Conservation (phyloP, 495 filamentous ascomycete species). For the Aspergillus hancockii region DNA sequence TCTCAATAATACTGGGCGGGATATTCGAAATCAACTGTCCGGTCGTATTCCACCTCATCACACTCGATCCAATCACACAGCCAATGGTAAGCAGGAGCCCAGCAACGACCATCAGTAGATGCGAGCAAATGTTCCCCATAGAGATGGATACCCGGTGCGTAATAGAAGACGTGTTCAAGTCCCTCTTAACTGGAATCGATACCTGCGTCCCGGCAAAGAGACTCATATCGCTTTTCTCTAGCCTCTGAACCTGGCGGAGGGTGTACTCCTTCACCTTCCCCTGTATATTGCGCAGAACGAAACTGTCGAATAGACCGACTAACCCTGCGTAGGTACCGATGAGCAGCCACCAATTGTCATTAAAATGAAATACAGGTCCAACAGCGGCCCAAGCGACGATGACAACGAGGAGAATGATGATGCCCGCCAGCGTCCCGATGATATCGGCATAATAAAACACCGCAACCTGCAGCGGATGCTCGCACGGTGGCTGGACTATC, state of each 20-base stretch:
- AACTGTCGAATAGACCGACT: constrained; percentile 39
- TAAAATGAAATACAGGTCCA: background rate
- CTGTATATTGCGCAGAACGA: constrained; percentile 41
- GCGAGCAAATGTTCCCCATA: constrained; percentile 26
- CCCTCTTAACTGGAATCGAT: background rate
- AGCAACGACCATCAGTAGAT: constrained; percentile 25
- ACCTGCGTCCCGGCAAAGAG: background rate
- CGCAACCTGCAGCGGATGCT: constrained; percentile 19
- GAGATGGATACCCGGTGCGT: constrained; percentile 22
- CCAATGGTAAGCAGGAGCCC: constrained; percentile 29
- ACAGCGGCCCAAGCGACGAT: background rate
- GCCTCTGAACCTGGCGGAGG: constrained; percentile 26
- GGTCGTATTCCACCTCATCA: constrained; percentile 36
- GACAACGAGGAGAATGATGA: background rate
- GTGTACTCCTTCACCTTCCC: constrained; percentile 26
- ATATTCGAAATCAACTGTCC: constrained; percentile 43
- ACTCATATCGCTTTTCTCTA: constrained; percentile 8
- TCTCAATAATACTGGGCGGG: constrained; percentile 43
- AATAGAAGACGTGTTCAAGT: constrained; percentile 2
- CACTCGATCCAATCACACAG: constrained; percentile 30
- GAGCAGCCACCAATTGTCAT: constrained; percentile 41
- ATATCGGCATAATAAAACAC: constrained; percentile 39
- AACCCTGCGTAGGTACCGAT: constrained; percentile 46
- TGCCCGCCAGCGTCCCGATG: constrained; percentile 30
- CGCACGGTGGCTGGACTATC: background rate